Conservation (phyloP, 306 rosid species). For the Castanea crenata region DNA sequence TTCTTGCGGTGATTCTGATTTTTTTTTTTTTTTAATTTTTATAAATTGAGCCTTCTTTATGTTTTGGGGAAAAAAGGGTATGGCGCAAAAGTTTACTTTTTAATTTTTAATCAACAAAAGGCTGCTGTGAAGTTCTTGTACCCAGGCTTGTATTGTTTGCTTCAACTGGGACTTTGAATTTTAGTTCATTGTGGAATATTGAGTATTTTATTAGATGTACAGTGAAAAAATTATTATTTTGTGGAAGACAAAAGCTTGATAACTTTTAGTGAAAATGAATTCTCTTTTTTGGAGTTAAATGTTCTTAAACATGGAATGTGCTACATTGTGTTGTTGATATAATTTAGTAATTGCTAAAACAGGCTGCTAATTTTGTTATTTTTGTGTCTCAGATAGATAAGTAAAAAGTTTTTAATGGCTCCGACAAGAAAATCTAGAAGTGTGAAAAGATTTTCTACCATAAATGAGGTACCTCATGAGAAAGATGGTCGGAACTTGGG, state of each 20-base stretch:
- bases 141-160: not conserved
- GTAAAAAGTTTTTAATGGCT: conserved; percentile 43
- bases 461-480: conserved; percentile 54
- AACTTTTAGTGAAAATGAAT: not conserved
- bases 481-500: conserved; percentile 44
- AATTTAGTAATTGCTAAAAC: not conserved
- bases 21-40: not conserved
- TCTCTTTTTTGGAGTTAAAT: not conserved
- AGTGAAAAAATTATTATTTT: not conserved
- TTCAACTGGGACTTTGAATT: not conserved
- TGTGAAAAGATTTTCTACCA: conserved; percentile 41
- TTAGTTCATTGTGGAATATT: not conserved
- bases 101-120: not conserved
- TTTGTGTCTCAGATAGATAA: conserved; percentile 30
- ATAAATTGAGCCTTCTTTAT: not conserved
- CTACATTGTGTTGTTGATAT: not conserved
- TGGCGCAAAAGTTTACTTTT: not conserved
- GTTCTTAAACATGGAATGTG: not conserved
- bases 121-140: not conserved
- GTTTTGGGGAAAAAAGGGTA: not conserved
- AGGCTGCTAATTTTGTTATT: conserved; percentile 1
- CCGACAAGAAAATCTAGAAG: conserved; percentile 56
- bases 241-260: not conserved
- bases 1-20: too few relatives aligned
- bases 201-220: not conserved